phyloP scores from a whole-genome alignment of 352 stramenopile genomes.

The Phytophthora capsici region DNA sequence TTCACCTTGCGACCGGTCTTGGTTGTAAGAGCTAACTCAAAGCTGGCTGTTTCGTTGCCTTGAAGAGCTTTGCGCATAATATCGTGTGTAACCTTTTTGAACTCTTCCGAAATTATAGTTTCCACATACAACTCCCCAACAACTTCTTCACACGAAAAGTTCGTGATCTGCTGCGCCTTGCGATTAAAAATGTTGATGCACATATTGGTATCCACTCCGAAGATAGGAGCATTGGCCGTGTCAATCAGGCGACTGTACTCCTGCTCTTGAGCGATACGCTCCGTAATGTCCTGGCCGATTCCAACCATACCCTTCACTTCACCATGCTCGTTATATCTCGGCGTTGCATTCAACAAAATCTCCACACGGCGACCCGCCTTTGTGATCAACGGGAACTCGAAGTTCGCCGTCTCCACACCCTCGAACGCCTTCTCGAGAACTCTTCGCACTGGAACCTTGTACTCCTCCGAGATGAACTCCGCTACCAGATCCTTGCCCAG shows the following conservation, averaged over 20 bases:
- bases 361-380: constrained; percentile 42
- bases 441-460: constrained; percentile 40
- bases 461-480: constrained; percentile 55
- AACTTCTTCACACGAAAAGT: constrained; percentile 80
- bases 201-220: constrained; percentile 52
- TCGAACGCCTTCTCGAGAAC: constrained; percentile 55
- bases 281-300: constrained; percentile 78
- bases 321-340: not conserved
- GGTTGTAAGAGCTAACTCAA: constrained; percentile 58
- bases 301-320: constrained; percentile 42
- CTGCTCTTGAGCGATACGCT: constrained; percentile 63
- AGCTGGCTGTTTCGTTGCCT: constrained; percentile 49
- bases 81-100: not conserved
- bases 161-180: constrained; percentile 77
- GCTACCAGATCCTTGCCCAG: constrained; percentile 42
- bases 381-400: constrained; percentile 67
- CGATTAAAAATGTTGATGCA: constrained; percentile 50
- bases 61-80: constrained; percentile 40
- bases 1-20: constrained; percentile 39
- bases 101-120: constrained; percentile 15
- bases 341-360: constrained; percentile 37
- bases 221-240: constrained; percentile 33
- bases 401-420: constrained; percentile 58
- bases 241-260: constrained; percentile 26
- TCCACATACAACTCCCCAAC: not conserved